Evolutionary conservation across 179 eudicot genomes (phyloP).

Genomic region (Beta lomatogona): DNA sequence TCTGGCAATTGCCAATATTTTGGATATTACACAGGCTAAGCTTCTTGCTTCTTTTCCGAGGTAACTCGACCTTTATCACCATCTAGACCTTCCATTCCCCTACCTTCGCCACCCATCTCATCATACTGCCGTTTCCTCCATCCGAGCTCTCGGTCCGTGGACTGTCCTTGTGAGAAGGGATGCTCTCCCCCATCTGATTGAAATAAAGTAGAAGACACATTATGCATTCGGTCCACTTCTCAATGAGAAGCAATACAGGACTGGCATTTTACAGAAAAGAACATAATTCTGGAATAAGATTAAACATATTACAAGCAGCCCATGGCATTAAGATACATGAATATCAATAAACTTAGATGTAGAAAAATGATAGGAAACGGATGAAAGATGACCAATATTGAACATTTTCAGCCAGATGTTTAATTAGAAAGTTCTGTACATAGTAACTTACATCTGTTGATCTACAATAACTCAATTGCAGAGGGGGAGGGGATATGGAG

Average conservation of each 20-base stretch:
- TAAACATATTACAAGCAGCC: no score
- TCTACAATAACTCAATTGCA: slow-evolving; percentile 4
- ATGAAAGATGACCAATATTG: neutral
- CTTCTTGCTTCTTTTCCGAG: slow-evolving; percentile 45
- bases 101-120: slow-evolving; percentile 44
- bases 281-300: neutral
- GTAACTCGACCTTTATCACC: slow-evolving; percentile 43
- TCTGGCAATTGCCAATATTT: slow-evolving; percentile 23
- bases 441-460: slow-evolving; percentile 25
- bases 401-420: neutral
- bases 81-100: slow-evolving; percentile 38
- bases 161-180: slow-evolving; percentile 43
- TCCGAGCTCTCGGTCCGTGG: slow-evolving; percentile 40
- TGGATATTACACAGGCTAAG: slow-evolving; percentile 11
- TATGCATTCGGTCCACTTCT: slow-evolving; percentile 17
- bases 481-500: neutral
- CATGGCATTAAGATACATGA: neutral
- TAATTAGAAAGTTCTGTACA: slow-evolving; percentile 27
- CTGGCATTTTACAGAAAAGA: neutral
- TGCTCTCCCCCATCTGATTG: slow-evolving; percentile 48
- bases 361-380: neutral
- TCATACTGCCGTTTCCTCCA: slow-evolving; percentile 48
- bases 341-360: neutral
- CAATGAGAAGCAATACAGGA: neutral
- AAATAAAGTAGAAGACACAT: slow-evolving; percentile 15